phyloP scores from a whole-genome alignment of 345 rosid species.

The Moricandia moricandioides region DNA sequence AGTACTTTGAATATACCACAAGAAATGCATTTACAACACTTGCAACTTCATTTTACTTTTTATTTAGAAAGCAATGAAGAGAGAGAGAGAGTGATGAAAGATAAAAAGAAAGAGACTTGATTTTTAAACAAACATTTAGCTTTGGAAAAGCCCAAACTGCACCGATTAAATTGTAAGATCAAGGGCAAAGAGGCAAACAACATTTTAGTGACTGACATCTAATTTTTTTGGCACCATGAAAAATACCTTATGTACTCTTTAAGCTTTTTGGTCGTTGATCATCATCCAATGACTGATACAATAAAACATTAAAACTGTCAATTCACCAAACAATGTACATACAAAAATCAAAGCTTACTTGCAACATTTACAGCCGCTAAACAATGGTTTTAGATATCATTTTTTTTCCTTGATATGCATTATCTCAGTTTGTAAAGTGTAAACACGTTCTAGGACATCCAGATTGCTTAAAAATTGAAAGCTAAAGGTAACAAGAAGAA shows the following conservation, averaged over 20 bases:
- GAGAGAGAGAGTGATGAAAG: neutral
- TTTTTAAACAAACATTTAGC: neutral
- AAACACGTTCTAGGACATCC: conserved; percentile 77
- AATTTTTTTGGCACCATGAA: neutral
- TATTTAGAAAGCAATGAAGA: neutral
- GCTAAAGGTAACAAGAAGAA: conserved; percentile 42
- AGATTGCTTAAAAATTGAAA: conserved; percentile 97
- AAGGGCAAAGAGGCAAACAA: conserved; percentile 1
- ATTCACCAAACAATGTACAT: neutral
- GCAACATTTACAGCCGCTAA: too few relatives aligned
- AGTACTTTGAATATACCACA: conserved; percentile 44
- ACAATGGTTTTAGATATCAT: conserved; percentile 52
- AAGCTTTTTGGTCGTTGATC: conserved; percentile 44
- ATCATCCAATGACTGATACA: conserved; percentile 49
- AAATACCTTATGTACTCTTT: conserved; percentile 62
- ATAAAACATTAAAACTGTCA: conserved; percentile 7
- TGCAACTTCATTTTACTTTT: neutral
- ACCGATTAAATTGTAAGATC: conserved; percentile 8
- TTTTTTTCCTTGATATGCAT: conserved; percentile 88
- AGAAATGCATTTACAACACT: neutral
- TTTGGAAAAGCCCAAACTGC: neutral
- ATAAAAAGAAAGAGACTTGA: neutral
- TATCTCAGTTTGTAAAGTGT: conserved; percentile 81
- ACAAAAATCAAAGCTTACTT: conserved; percentile 30
- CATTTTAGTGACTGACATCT: neutral